phyloP scores from a whole-genome alignment of 805 yeast species.

The Metschnikowia aberdeeniae region DNA sequence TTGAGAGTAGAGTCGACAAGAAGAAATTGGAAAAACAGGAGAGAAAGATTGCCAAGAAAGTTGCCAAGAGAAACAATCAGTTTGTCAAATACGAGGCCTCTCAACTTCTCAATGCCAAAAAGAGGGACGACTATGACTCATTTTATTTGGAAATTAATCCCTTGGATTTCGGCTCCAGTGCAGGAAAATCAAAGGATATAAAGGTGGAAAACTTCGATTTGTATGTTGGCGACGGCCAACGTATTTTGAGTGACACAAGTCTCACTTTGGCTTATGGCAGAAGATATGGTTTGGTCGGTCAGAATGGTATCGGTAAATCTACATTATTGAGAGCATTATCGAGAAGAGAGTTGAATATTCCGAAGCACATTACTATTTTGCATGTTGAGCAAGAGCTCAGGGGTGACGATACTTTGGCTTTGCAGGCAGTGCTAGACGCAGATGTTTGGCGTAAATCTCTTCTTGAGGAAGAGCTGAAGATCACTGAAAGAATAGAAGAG shows the following conservation, averaged over 20 bases:
- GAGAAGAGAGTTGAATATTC: constrained; percentile 88
- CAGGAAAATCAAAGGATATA: constrained; percentile 97
- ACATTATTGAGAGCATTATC: constrained; percentile 87
- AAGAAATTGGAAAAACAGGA: constrained; percentile 97
- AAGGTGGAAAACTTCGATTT: constrained; percentile 89
- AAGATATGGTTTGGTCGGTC: constrained; percentile 96
- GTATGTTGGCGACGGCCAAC: constrained; percentile 92
- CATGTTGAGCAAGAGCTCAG: constrained; percentile 97
- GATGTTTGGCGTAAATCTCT: constrained; percentile 98
- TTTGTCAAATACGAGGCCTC: constrained; percentile 94
- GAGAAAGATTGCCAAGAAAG: constrained; percentile 93
- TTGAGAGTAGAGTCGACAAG: constrained; percentile 92
- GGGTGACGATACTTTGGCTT: constrained; percentile 88
- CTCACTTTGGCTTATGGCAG: constrained; percentile 87
- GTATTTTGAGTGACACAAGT: constrained; percentile 85
- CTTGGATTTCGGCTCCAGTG: constrained; percentile 70
- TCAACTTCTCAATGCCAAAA: constrained; percentile 63
- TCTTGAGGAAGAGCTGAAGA: constrained; percentile 68
- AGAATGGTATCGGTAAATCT: constrained; percentile 99
- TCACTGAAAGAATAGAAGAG: constrained; percentile 69
- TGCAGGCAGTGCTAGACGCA: constrained; percentile 96
- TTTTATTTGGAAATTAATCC: constrained; percentile 96
- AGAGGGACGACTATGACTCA: constrained; percentile 80
- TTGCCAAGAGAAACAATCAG: constrained; percentile 82
- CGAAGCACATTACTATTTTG: constrained; percentile 90